Evolutionary conservation across 2,329 filamentous ascomycete species (phyloP), one percentile per base, ranked within the genome.

Genomic region (Colletotrichum cereale): DNA sequence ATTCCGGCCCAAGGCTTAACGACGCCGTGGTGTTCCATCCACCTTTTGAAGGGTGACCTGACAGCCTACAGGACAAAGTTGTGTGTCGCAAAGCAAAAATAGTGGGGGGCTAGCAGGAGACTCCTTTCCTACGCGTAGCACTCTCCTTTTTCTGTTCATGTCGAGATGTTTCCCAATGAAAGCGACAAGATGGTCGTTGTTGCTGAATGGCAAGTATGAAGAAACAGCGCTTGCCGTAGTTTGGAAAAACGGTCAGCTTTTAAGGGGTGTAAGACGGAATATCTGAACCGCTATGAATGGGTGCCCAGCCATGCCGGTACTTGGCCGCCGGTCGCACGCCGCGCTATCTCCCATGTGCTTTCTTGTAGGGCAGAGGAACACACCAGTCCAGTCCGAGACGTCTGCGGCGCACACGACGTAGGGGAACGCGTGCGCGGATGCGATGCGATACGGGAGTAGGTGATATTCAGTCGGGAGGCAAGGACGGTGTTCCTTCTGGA

Each of bases 291-390:
- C 36, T 31, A 38, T 11, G 16, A 62, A 62, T 42, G 34, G 62
- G 50, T 29, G 68, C 58, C 42, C 40, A 68, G 58, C 57, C 53
- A 72, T 71, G 70, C 66, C 70, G 70, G 70, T 62, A 72, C 70
- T 72, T 72, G 61, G 55, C 56, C 42, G 56, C 60, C 58, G 64
- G 68, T 58, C 52, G 62, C 57, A 67, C 53, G 64, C 58, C 52
- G 42, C 42, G n/a, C 10, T n/a, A 24, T 36, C 52, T 57, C 64
- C 64, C 60, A 68, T 71, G 68, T 60, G 65, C 36, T 63, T 36
- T n/a, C 29, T 24, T 63, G 52, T 68, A 62, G 64, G 64, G 63
- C 64, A 58, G 52, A 67, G 38, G 14, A 38, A 50, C 11, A 21
- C 24, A 55, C 21, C 52, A 26, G 36, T 36, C 44, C 63, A 10